Conservation (phyloP, 345 rosid species). For the Aethionema arabicum region DNA sequence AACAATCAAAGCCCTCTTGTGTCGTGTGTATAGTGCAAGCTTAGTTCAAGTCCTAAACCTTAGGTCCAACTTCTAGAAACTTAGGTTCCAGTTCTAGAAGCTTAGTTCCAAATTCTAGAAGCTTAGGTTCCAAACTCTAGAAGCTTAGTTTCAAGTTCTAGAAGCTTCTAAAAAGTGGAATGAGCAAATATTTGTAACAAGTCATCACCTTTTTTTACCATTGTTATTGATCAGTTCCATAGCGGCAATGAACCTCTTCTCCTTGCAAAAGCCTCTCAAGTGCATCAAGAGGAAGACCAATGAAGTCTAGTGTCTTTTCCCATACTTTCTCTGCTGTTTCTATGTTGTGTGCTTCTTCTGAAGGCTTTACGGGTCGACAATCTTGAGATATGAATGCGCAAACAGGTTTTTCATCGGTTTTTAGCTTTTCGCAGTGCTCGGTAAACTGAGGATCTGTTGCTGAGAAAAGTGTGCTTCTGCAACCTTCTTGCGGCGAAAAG, state of each 20-base stretch:
- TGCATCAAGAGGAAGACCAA: conserved; percentile 78
- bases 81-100: too few relatives aligned
- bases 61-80: too few relatives aligned
- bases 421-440: conserved; percentile 78
- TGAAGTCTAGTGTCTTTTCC: conserved; percentile 87
- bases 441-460: conserved; percentile 85
- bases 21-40: neutral
- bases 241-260: conserved; percentile 53
- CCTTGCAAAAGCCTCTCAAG: conserved; percentile 80
- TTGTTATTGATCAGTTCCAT: conserved; percentile 28
- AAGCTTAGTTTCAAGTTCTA: conserved; percentile 8
- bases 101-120: too few relatives aligned
- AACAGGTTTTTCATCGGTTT: conserved; percentile 86
- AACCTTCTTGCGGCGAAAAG: conserved; percentile 83
- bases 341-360: conserved; percentile 83
- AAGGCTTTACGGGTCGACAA: conserved; percentile 88
- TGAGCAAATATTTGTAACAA: neutral
- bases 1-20: conserved; percentile 3
- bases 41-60: too few relatives aligned
- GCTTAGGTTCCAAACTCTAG: too few relatives aligned
- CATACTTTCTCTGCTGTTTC: conserved; percentile 68
- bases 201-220: neutral
- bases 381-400: conserved; percentile 94
- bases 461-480: conserved; percentile 79
- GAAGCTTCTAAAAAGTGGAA: conserved; percentile 17